Conservation (phyloP, 257 asterid species). For the Orobanche coerulescens region DNA sequence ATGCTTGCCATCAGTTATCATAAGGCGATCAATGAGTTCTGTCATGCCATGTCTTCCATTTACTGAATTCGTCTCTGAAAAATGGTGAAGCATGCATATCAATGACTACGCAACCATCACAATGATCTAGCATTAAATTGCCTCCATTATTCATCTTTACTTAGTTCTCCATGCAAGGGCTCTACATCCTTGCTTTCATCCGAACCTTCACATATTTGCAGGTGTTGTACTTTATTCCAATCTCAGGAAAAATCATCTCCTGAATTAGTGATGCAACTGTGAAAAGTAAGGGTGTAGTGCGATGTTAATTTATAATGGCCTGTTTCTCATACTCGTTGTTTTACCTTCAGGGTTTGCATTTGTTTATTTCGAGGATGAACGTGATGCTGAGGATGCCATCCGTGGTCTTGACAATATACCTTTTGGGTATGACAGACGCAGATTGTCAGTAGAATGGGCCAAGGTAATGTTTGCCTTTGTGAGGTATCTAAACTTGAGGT, state of each 20-base stretch:
- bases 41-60: conserved; percentile 72
- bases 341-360: conserved; percentile 69
- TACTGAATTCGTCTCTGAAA: conserved; percentile 70
- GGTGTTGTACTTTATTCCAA: conserved; percentile 69
- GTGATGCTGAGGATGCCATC: conserved; percentile 85
- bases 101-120: conserved; percentile 37
- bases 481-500: no score
- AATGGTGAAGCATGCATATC: conserved; percentile 73
- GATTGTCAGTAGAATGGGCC: conserved; percentile 88
- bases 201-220: conserved; percentile 72
- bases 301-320: neutral
- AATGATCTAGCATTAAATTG: conserved; percentile 51
- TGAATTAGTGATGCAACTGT: neutral
- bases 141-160: conserved; percentile 52
- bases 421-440: conserved; percentile 68
- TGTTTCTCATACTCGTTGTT: conserved; percentile 22
- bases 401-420: conserved; percentile 52
- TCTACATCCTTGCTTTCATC: conserved; percentile 73
- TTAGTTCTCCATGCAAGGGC: conserved; percentile 80
- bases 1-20: conserved; percentile 49
- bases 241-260: conserved; percentile 30
- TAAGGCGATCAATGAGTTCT: conserved; percentile 51
- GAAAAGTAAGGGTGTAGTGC: neutral
- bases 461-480: conserved; percentile 14
- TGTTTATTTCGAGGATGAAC: conserved; percentile 85